Evolutionary conservation across 2,329 filamentous ascomycete genomes (phyloP).

Genomic region (Claviceps digitariae): DNA sequence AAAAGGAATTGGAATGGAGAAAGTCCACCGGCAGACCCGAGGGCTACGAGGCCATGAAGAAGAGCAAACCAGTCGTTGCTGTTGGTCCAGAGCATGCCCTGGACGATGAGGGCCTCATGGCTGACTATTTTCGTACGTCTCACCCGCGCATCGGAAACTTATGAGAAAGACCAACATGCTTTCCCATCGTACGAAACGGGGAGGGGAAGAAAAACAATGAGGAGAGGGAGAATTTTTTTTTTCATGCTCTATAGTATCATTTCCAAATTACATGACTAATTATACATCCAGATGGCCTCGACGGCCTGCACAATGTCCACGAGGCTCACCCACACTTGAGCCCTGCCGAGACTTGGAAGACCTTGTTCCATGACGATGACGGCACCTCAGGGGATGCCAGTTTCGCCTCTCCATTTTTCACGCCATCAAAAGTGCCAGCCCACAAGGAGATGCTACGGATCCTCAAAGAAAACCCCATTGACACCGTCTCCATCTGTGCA

Average conservation of each 20-base stretch:
- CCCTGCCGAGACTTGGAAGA: conserved; percentile 60
- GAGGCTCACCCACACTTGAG: conserved; percentile 60
- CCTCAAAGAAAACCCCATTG: conserved; percentile 64
- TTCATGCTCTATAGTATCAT: background rate
- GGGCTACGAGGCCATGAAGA: conserved; percentile 60
- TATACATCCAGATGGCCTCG: conserved; percentile 47
- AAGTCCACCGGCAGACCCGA: conserved; percentile 49
- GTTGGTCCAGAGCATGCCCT: conserved; percentile 78
- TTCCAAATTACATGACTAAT: background rate
- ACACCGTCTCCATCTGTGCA: conserved; percentile 80
- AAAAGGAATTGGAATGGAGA: conserved; percentile 79
- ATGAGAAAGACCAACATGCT: background rate
- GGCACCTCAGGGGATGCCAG: conserved; percentile 24
- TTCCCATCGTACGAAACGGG: background rate
- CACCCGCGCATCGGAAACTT: background rate
- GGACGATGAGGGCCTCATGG: conserved; percentile 66
- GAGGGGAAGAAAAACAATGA: background rate
- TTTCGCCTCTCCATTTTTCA: conserved; percentile 51
- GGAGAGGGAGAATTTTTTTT: background rate
- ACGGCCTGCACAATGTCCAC: conserved; percentile 68
- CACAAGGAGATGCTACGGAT: conserved; percentile 84
- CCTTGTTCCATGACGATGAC: conserved; percentile 38
- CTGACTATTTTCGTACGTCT: conserved; percentile 72
- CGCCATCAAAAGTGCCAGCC: conserved; percentile 56
- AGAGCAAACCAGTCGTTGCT: conserved; percentile 69